Evolutionary conservation across 495 filamentous ascomycete genomes (phyloP).

Genomic region (Xylaria longipes): DNA sequence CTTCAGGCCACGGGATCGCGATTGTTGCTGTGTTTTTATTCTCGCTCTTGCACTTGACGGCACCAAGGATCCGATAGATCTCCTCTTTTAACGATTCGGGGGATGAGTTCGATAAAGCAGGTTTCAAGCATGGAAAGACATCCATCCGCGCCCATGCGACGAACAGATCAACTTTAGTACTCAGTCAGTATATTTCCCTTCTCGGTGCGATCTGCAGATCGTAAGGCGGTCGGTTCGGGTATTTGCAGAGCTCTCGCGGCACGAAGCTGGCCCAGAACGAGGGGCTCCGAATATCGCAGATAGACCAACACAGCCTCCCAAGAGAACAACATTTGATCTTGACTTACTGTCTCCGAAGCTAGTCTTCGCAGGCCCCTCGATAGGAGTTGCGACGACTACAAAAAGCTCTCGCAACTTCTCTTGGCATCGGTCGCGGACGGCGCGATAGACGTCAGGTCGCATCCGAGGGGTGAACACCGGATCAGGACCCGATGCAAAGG

Average conservation of each 20-base stretch:
- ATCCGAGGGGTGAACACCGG: constrained; percentile 65
- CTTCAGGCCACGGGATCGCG: constrained; percentile 58
- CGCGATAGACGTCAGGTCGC: constrained; percentile 54
- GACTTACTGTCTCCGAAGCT: constrained; percentile 58
- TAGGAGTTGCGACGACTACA: constrained; percentile 52
- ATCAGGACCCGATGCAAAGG: constrained; percentile 53
- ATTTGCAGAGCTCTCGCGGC: no score
- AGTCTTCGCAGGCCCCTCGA: constrained; percentile 62
- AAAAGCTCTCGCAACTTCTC: constrained; percentile 54
- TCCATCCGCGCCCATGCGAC: constrained; percentile 47
- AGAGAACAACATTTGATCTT: not conserved
- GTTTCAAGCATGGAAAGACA: constrained; percentile 26
- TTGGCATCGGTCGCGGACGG: constrained; percentile 47
- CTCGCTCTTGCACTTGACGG: constrained; percentile 37
- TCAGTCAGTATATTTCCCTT: not conserved
- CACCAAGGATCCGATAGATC: constrained; percentile 35
- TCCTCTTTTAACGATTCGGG: constrained; percentile 4
- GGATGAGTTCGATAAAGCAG: not conserved
- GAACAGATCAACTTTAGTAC: constrained; percentile 57
- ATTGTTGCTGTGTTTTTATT: constrained; percentile 44
- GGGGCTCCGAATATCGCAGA: not conserved
- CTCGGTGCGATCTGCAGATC: not conserved
- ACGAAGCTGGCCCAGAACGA: no score
- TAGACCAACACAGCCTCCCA: not conserved
- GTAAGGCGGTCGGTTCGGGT: not conserved